Evolutionary conservation across 345 rosid genomes (phyloP), one percentile per base, ranked within the genome.

Genomic region (Eucalyptus virginea): DNA sequence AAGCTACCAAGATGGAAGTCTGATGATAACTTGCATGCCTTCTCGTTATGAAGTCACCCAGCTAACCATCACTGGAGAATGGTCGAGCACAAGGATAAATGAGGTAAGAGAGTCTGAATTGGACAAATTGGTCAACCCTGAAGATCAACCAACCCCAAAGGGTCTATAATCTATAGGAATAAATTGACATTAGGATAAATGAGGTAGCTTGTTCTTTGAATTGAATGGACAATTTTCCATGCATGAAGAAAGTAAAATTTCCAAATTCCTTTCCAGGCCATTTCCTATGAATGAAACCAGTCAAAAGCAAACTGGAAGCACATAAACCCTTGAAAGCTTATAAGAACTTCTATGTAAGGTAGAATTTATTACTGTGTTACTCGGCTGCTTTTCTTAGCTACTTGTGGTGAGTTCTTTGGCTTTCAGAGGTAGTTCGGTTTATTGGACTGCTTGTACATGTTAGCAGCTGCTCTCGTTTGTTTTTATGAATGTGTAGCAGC

Each of bases 41-140:
- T 97, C 99, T 81, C 96, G 96, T 54, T 93, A 96, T 51, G 99
- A 98, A 93, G 94, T 96, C 90, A 95, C 99, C 42, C 99, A 98
- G 92, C 94, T 97, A 89, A 93, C 95, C 4, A 65, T 96, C 89
- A 96, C 98, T 0, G 99, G 99, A 89, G 97, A 96, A 92, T 97
- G 98, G 99, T 93, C 98, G 72, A 94, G 97, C 32, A 92, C 97
- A 86, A 94, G 94, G 60, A 90, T 98, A 87, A 95, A 93, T 67
- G 99, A 97, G 98, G 99, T 98, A 91, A 90, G 88, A 28, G 56
- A 77, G 34, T 86, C 62, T 49, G 85, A 10, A 42, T 40, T 77
- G 40, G 87, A 32, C 60, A 32, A 51, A 86, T 50, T n/a, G 40
- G 42, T 86, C 85, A 77, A 21, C 28, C 24, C 24, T 5, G 87